Percentiles rank a stretch among this genome's conserved stretches.
phyloP scores from a whole-genome alignment of 2,329 filamentous ascomycete species.

The Plenodomus lindquistii region DNA sequence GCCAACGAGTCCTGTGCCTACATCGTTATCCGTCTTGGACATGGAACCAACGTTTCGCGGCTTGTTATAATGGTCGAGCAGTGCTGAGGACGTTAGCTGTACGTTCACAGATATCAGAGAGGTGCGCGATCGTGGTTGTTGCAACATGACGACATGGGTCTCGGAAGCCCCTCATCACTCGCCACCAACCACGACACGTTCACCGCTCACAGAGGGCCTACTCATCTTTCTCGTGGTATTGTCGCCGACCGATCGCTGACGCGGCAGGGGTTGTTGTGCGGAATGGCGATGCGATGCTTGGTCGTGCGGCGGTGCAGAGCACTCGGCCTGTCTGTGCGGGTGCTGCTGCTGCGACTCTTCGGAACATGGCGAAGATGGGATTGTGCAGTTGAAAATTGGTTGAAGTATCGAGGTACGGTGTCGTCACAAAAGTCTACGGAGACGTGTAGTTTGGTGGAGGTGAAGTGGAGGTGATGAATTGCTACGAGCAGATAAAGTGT shows the following conservation, averaged over 20 bases:
- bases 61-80: slow-evolving; percentile 79
- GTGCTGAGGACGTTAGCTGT: slow-evolving; percentile 51
- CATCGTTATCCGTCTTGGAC: slow-evolving; percentile 77
- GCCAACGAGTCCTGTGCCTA: slow-evolving; percentile 88
- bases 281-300: slow-evolving; percentile 53
- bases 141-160: slow-evolving; percentile 5
- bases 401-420: neutral
- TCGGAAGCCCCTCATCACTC: slow-evolving; percentile 5
- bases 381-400: slow-evolving; percentile 12
- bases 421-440: slow-evolving; percentile 4
- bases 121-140: neutral
- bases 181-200: slow-evolving; percentile 15
- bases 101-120: slow-evolving; percentile 9
- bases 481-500: slow-evolving; percentile 24
- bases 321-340: slow-evolving; percentile 58
- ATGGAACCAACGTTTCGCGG: slow-evolving; percentile 80
- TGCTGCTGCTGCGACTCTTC: slow-evolving; percentile 57
- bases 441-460: slow-evolving; percentile 23
- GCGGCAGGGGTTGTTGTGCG: slow-evolving; percentile 49
- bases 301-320: slow-evolving; percentile 53
- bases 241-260: slow-evolving; percentile 48
- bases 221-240: slow-evolving; percentile 70
- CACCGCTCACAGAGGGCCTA: slow-evolving; percentile 22
- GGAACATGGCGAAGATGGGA: slow-evolving; percentile 56
- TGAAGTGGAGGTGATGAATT: slow-evolving; percentile 27